Base-by-base conservation (phyloP, 2,329 filamentous ascomycete genomes). In the Hyphodiscus sp. region DNA sequence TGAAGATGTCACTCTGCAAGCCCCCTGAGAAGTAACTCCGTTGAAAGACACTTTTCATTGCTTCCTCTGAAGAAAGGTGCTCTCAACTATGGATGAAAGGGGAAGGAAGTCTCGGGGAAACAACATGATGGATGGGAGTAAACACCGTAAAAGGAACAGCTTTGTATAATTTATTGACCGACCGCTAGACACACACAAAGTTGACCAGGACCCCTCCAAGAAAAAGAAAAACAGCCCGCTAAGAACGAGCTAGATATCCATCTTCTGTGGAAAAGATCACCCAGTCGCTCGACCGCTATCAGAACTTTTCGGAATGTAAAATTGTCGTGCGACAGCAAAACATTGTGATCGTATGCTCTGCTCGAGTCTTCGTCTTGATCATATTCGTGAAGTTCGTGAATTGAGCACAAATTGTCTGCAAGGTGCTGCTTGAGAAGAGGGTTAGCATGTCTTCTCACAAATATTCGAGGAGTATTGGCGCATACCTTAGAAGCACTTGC, bases 401-500 rank as follows among this genome's bases (percentile, higher is more conserved):
- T 58, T 61, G 61, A 58, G 61, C 62, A 64, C 58, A 63, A 58
- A 67, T 61, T 47, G 52, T 60, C 52, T 57, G 55, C 43, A 58
- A 54, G 44, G 58, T 49, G 57, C 58, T 63, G 42, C 45, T 11
- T 43, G 20, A 26, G 18, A n/a, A 2, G 9, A 30, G 16, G 13
- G 23, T 41, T 45, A 48, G 45, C 20, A 10, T 20, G 13, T 16
- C 20, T 42, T 41, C 42, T 2, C 4, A 7, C 20, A 41, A 11
- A 23, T 16, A 18, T 45, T 30, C 4, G 20, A 47, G 45, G 4
- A 45, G 18, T 18, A 13, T 45, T 45, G 20, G 13, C 4, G 18
- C 73, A 68, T 71, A 86, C 84, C 86, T 96, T 96, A 96, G 88
- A 96, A 96, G 89, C 92, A 96, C 90, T 96, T 97, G 87, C 91